Percentiles rank a stretch among this genome's conserved stretches.
Evolutionary conservation across 306 rosid species (phyloP).

Genomic region (Pterocarpus macrocarpus): DNA sequence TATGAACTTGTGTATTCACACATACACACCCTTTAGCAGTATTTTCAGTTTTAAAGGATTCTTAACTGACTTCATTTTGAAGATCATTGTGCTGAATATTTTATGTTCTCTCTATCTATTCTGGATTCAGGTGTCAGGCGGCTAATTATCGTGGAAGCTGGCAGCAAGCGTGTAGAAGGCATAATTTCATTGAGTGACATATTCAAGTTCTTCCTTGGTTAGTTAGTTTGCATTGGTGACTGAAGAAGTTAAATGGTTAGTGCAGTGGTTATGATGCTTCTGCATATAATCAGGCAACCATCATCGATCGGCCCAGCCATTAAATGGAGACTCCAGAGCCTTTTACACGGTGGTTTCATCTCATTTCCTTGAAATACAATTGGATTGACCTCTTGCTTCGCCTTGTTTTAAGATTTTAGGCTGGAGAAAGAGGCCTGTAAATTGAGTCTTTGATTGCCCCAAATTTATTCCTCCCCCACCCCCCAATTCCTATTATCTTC

Average conservation of each 20-base stretch:
- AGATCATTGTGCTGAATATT: background rate
- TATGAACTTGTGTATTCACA: no score
- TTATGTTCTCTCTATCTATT: background rate
- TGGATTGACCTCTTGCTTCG: slow-evolving; percentile 76
- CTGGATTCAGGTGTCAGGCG: slow-evolving; percentile 82
- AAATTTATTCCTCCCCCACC: slow-evolving; percentile 61
- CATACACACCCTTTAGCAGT: background rate
- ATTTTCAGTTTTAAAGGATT: background rate
- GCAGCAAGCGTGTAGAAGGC: slow-evolving; percentile 97
- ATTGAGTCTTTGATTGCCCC: slow-evolving; percentile 58
- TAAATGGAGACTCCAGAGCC: slow-evolving; percentile 48
- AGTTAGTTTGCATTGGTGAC: slow-evolving; percentile 52
- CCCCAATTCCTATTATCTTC: slow-evolving; percentile 45
- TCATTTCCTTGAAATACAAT: slow-evolving; percentile 62
- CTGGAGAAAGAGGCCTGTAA: slow-evolving; percentile 82
- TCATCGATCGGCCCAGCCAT: slow-evolving; percentile 43
- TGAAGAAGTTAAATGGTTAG: slow-evolving; percentile 47
- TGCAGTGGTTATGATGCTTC: slow-evolving; percentile 49
- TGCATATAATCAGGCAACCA: slow-evolving; percentile 47
- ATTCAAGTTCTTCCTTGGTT: slow-evolving; percentile 89
- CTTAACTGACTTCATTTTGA: slow-evolving; percentile 27
- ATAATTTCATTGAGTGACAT: slow-evolving; percentile 83
- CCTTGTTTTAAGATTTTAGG: slow-evolving; percentile 89
- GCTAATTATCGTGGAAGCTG: slow-evolving; percentile 95
- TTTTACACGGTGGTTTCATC: slow-evolving; percentile 54